phyloP scores from a whole-genome alignment of 1,284 basidiomycete species.

The Trichosporon asahii region DNA sequence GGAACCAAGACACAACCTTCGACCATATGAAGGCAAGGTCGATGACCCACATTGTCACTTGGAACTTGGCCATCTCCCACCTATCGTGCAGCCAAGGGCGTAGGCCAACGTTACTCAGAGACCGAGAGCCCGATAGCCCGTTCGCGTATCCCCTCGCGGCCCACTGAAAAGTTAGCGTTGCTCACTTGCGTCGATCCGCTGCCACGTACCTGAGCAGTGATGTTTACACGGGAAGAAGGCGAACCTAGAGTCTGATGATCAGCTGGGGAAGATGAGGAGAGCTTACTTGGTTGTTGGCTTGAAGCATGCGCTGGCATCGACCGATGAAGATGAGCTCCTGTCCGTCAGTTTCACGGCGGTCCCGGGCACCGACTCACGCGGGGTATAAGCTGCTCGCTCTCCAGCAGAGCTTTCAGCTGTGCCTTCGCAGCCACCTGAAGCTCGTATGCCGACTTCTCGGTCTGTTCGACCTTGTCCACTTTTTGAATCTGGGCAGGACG shows the following conservation, averaged over 20 bases:
- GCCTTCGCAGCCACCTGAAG: constrained; percentile 54
- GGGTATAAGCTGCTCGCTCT: constrained; percentile 55
- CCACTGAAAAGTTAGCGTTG: constrained; percentile 40
- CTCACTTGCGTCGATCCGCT: too few relatives aligned
- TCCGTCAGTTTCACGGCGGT: neutral
- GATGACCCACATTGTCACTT: constrained; percentile 50
- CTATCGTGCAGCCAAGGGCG: constrained; percentile 47
- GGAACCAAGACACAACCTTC: constrained; percentile 34
- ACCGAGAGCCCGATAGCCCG: constrained; percentile 58
- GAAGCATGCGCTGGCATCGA: constrained; percentile 70
- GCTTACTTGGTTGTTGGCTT: constrained; percentile 57
- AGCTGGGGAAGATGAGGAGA: constrained; percentile 41
- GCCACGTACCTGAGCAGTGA: constrained; percentile 60
- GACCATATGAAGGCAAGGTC: constrained; percentile 53
- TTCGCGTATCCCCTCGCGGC: constrained; percentile 53
- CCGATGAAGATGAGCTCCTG: constrained; percentile 78
- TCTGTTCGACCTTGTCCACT: constrained; percentile 28
- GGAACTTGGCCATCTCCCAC: constrained; percentile 50
- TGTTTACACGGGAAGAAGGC: constrained; percentile 80
- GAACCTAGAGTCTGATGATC: constrained; percentile 64
- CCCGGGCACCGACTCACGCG: constrained; percentile 37
- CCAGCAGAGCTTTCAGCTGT: constrained; percentile 54
- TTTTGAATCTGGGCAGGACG: constrained; percentile 47
- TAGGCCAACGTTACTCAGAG: constrained; percentile 43
- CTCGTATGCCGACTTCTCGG: constrained; percentile 47